phyloP scores from a whole-genome alignment of 805 yeast genomes.

The Debaryomyces prosopidis region DNA sequence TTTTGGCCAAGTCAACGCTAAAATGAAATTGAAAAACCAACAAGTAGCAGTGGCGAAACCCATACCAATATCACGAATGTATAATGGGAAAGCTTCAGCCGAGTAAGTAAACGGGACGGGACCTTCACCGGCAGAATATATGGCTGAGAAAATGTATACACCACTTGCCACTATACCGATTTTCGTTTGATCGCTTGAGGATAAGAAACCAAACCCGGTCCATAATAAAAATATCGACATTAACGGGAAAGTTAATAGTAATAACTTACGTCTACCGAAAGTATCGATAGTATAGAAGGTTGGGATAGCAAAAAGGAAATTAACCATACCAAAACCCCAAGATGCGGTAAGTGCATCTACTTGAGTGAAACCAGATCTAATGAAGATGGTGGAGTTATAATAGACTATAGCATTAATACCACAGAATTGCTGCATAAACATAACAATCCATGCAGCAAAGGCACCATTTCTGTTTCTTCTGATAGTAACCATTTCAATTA shows the following conservation, averaged over 20 bases:
- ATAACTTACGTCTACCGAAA: constrained; percentile 67
- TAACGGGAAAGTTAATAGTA: constrained; percentile 60
- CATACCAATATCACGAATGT: constrained; percentile 79
- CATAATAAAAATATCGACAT: constrained; percentile 59
- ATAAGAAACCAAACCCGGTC: constrained; percentile 74
- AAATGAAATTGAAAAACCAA: constrained; percentile 71
- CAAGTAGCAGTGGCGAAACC: constrained; percentile 74
- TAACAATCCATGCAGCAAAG: constrained; percentile 75
- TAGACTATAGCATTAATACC: constrained; percentile 88
- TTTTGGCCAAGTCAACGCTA: constrained; percentile 80
- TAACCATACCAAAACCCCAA: constrained; percentile 83
- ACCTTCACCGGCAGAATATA: constrained; percentile 84
- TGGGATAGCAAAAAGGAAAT: constrained; percentile 79
- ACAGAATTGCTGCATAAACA: constrained; percentile 91
- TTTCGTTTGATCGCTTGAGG: constrained; percentile 50
- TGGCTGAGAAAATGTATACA: constrained; percentile 68
- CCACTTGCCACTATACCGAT: constrained; percentile 71
- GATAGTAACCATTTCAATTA: constrained; percentile 61
- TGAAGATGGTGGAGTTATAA: constrained; percentile 76
- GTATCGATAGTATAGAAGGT: constrained; percentile 79
- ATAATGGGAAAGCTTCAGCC: constrained; percentile 78
- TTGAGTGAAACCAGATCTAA: constrained; percentile 62
- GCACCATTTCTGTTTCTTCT: constrained; percentile 86
- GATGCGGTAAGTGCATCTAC: constrained; percentile 72
- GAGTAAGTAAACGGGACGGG: constrained; percentile 89